These are phyloP conservation scores for Pseudogymnoascus sp. DNA, from an alignment of 2,329 filamentous ascomycete genomes.

Conservation along the genomic window DNA sequence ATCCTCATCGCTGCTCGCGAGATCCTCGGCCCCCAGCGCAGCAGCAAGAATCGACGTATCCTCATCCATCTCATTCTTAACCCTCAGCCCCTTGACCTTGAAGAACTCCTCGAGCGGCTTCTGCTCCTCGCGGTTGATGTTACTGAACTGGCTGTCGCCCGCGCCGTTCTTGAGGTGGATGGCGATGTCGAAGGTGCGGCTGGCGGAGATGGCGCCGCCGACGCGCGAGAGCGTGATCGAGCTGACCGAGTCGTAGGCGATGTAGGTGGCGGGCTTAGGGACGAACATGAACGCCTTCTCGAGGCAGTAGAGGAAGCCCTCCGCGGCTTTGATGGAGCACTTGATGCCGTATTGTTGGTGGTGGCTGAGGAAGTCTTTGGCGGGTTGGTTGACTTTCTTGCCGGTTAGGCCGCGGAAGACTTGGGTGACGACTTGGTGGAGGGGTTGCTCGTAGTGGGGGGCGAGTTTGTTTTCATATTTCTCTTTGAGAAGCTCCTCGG, in stretches of 20 bases:
- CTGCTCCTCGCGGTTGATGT: slow-evolving; percentile 98
- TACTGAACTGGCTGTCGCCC: slow-evolving; percentile 92
- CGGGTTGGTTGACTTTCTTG: slow-evolving; percentile 91
- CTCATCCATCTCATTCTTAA: slow-evolving; percentile 98
- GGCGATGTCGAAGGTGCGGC: slow-evolving; percentile 95
- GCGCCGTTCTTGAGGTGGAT: slow-evolving; percentile 82
- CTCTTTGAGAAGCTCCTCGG: slow-evolving; percentile 75
- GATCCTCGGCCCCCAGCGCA: slow-evolving; percentile 75
- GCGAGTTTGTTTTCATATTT: slow-evolving; percentile 88
- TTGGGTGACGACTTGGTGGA: slow-evolving; percentile 88
- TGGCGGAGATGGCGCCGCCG: slow-evolving; percentile 84
- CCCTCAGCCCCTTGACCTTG: slow-evolving; percentile 87
- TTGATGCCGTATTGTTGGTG: slow-evolving; percentile 94
- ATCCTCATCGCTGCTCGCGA: slow-evolving; percentile 69
- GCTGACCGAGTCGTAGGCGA: slow-evolving; percentile 87
- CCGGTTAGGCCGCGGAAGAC: slow-evolving; percentile 91
- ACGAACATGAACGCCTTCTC: slow-evolving; percentile 99
- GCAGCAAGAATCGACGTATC: slow-evolving; percentile 68
- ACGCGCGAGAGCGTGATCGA: slow-evolving; percentile 94
- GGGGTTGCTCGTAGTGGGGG: slow-evolving; percentile 84
- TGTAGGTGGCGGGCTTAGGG: slow-evolving; percentile 94
- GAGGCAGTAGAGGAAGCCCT: slow-evolving; percentile 92
- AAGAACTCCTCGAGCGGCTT: slow-evolving; percentile 96
- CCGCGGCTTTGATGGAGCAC: slow-evolving; percentile 99
- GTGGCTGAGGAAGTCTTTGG: slow-evolving; percentile 87